Evolutionary conservation across 2,329 filamentous ascomycete genomes (phyloP).

Genomic region (Ceratocystis lukuohia): DNA sequence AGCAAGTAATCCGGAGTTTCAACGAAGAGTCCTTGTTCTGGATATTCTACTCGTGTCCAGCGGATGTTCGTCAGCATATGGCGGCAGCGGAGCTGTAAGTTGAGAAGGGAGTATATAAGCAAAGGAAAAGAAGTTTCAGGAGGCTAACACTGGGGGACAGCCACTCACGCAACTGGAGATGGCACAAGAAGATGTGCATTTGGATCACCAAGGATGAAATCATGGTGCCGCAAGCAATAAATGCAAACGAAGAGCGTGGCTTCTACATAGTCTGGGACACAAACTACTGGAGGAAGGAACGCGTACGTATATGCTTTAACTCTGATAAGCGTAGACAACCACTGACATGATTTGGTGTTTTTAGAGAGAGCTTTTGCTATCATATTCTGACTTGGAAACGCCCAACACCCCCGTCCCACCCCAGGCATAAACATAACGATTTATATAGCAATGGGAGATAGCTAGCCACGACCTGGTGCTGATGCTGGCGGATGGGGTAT

Average conservation of each 20-base stretch:
- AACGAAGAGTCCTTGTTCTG: slow-evolving; percentile 57
- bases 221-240: slow-evolving; percentile 48
- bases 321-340: background rate
- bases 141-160: slow-evolving; percentile 27
- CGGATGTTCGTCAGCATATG: slow-evolving; percentile 49
- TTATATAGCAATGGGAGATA: background rate
- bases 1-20: slow-evolving; percentile 52
- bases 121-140: background rate
- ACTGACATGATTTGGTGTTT: slow-evolving; percentile 1
- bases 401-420: slow-evolving; percentile 20
- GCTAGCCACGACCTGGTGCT: background rate
- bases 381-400: slow-evolving; percentile 49
- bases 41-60: slow-evolving; percentile 55
- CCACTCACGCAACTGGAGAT: slow-evolving; percentile 52
- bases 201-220: slow-evolving; percentile 57
- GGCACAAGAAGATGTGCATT: slow-evolving; percentile 52
- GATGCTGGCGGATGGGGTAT: background rate
- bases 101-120: slow-evolving; percentile 4
- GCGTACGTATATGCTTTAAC: slow-evolving; percentile 33
- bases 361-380: slow-evolving; percentile 19
- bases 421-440: background rate
- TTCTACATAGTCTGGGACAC: slow-evolving; percentile 56
- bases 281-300: slow-evolving; percentile 47
- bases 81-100: slow-evolving; percentile 50
- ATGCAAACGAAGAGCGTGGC: slow-evolving; percentile 46